These are phyloP conservation scores for Acanthamoeba sp. DNA, from an alignment of 208 protist genomes.

Conservation along the genomic window DNA sequence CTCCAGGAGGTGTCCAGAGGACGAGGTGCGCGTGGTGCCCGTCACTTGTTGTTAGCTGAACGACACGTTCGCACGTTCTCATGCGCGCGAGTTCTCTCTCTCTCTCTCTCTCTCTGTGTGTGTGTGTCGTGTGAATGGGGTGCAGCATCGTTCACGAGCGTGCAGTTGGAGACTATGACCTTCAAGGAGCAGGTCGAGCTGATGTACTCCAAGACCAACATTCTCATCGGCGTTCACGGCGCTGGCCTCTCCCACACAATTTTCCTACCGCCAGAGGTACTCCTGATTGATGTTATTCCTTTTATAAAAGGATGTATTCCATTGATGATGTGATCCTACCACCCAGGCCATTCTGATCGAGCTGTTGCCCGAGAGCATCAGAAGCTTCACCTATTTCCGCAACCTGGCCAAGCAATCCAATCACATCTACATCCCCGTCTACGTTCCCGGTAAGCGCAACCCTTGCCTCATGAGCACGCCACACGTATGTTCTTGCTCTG, in stretches of 20 bases:
- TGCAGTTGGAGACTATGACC: background rate
- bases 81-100: no score
- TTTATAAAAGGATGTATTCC: no score
- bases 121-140: background rate
- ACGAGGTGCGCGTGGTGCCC: background rate
- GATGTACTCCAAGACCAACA: constrained; percentile 30
- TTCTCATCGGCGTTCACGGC: constrained; percentile 56
- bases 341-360: constrained; percentile 33
- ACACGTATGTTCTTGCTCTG: no score
- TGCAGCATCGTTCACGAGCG: background rate
- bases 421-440: constrained; percentile 34
- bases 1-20: background rate
- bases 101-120: no score
- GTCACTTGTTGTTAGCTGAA: background rate
- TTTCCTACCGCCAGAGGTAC: constrained; percentile 57
- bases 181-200: constrained; percentile 57
- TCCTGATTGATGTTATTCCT: background rate
- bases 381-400: constrained; percentile 12
- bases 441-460: background rate
- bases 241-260: constrained; percentile 54
- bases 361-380: background rate
- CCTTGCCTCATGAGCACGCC: no score
- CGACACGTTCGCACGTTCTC: no score
- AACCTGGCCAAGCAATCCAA: constrained; percentile 41
- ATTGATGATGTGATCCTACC: background rate